phyloP scores from a whole-genome alignment of 768 basidiomycete genomes.

The Rhizopogon rudus region DNA sequence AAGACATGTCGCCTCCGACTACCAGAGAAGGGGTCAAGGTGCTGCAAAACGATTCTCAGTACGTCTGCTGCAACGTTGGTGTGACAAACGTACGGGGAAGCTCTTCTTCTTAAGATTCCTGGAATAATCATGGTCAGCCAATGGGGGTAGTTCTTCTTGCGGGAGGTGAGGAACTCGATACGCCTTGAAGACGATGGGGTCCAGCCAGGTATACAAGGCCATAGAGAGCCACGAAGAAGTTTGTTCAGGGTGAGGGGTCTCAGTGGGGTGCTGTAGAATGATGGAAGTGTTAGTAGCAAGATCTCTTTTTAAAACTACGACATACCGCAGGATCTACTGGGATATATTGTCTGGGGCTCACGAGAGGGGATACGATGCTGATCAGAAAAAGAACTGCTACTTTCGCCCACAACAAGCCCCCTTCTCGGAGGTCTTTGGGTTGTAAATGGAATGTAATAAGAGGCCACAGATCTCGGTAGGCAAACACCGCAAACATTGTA shows the following conservation, averaged over 20 bases:
- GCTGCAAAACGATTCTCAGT: conserved; percentile 11
- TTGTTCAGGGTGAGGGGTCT: conserved; percentile 34
- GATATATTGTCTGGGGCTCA: conserved; percentile 51
- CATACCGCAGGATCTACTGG: conserved; percentile 43
- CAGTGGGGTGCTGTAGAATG: conserved; percentile 15
- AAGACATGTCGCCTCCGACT: conserved; percentile 9
- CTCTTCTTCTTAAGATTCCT: conserved; percentile 28
- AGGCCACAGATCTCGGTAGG: conserved; percentile 59
- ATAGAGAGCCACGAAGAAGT: conserved; percentile 31
- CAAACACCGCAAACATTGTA: conserved; percentile 42
- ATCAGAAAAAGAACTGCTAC: conserved; percentile 40
- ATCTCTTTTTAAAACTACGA: background rate
- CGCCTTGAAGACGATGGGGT: conserved; percentile 42
- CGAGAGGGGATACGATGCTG: conserved; percentile 45
- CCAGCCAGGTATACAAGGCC: conserved; percentile 48
- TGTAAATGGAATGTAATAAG: conserved; percentile 45
- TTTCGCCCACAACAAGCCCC: conserved; percentile 50
- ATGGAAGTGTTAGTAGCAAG: background rate
- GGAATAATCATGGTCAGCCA: conserved; percentile 43
- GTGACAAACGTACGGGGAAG: conserved; percentile 23
- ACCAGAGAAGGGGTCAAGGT: conserved; percentile 19
- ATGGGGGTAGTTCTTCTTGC: conserved; percentile 36
- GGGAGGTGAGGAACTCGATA: conserved; percentile 40
- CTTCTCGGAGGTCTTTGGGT: conserved; percentile 46
- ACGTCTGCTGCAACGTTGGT: background rate